Conservation (phyloP, 371 early-diverging fungal species). For the Agmasoma carcini region DNA sequence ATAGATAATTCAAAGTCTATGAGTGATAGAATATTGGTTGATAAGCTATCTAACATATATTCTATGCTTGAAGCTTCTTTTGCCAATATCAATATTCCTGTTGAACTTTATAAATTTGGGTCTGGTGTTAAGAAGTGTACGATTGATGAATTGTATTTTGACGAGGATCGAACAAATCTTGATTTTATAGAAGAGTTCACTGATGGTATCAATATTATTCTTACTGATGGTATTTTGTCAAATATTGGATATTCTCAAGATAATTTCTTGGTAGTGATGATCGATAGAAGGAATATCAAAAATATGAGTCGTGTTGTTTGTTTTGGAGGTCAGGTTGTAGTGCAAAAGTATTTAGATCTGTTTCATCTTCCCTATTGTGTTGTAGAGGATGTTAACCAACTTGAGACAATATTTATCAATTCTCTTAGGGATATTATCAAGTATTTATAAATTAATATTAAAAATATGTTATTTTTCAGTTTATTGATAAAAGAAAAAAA, state of each 20-base stretch:
- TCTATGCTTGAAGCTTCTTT: conserved; percentile 30
- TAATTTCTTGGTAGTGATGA: conserved; percentile 38
- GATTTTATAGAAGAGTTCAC: conserved; percentile 36
- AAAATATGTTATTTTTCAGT: neutral
- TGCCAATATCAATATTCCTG: conserved; percentile 39
- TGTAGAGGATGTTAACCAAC: conserved; percentile 31
- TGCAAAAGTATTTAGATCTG: conserved; percentile 40
- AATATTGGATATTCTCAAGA: conserved; percentile 9
- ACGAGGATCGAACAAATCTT: conserved; percentile 30
- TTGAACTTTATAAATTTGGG: conserved; percentile 48
- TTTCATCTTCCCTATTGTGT: conserved; percentile 38
- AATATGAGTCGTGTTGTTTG: conserved; percentile 37
- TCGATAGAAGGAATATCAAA: conserved; percentile 33
- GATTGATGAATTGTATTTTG: conserved; percentile 24
- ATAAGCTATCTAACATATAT: conserved; percentile 21
- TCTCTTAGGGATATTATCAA: conserved; percentile 21
- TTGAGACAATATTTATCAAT: conserved; percentile 36
- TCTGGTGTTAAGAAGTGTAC: neutral
- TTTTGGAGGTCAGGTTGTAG: conserved; percentile 23
- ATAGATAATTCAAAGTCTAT: conserved; percentile 95
- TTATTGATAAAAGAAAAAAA: too few species aligned
- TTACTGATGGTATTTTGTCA: conserved; percentile 48
- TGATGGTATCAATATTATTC: conserved; percentile 43
- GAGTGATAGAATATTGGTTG: conserved; percentile 52
- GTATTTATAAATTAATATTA: conserved; percentile 3